A percentile compares a stretch with the other conserved stretches of the same genome.
These are phyloP conservation scores for Phytopythium aichiense DNA, from an alignment of 352 stramenopile species.

Conservation along the genomic window DNA sequence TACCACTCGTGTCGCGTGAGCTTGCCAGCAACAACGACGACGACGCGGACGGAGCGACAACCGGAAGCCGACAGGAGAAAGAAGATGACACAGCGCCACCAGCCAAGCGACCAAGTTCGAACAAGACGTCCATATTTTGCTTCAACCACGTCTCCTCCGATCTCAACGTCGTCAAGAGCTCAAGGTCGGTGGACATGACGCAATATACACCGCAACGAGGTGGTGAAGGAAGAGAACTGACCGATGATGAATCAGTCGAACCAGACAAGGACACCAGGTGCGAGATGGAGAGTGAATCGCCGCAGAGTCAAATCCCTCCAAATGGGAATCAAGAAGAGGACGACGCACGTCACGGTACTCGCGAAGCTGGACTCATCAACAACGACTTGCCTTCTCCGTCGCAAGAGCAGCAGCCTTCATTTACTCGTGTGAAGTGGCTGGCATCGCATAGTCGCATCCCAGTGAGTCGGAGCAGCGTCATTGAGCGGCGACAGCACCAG, in stretches of 20 bases:
- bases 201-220: background rate
- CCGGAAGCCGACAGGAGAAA: no score
- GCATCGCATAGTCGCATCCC: background rate
- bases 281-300: background rate
- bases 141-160: background rate
- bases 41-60: background rate
- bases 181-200: background rate
- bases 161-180: background rate
- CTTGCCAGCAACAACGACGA: background rate
- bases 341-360: background rate
- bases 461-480: background rate
- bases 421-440: background rate
- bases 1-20: background rate
- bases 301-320: no score
- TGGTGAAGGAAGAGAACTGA: background rate
- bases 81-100: background rate
- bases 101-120: background rate
- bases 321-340: background rate
- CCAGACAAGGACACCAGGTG: background rate
- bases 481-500: background rate
- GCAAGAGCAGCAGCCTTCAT: background rate
- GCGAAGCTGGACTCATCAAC: background rate
- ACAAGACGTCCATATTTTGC: background rate
- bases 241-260: no score
- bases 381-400: background rate